Evolutionary conservation across 2,329 filamentous ascomycete genomes (phyloP).

Genomic region (Aspergillus sclerotialis): DNA sequence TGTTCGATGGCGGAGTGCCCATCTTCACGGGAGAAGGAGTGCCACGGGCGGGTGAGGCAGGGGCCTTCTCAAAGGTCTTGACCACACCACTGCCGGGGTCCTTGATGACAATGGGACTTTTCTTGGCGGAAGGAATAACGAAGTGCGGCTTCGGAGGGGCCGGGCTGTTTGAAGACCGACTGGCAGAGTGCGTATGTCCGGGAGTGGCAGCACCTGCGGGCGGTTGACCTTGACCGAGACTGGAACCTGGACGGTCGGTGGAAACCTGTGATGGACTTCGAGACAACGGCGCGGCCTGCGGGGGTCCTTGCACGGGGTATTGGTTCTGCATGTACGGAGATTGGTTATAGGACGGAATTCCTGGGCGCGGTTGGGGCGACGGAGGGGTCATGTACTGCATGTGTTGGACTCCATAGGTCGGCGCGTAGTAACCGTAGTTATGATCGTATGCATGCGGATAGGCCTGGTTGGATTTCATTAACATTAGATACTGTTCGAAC

Average conservation of each 20-base stretch:
- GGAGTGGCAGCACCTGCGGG: slow-evolving; percentile 45
- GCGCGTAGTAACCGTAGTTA: slow-evolving; percentile 37
- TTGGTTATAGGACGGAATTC: slow-evolving; percentile 44
- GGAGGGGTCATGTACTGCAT: slow-evolving; percentile 37
- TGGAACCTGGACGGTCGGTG: slow-evolving; percentile 57
- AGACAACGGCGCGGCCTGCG: slow-evolving; percentile 65
- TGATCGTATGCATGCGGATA: slow-evolving; percentile 51
- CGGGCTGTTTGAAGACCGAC: slow-evolving; percentile 48
- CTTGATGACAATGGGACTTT: slow-evolving; percentile 75
- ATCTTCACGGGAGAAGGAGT: slow-evolving; percentile 52
- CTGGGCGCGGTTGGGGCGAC: slow-evolving; percentile 41
- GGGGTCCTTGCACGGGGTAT: slow-evolving; percentile 43
- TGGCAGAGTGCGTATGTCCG: slow-evolving; percentile 44
- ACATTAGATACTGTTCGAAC: slow-evolving; percentile 67
- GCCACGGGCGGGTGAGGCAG: slow-evolving; percentile 52
- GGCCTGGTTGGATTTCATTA: slow-evolving; percentile 54
- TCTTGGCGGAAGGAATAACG: slow-evolving; percentile 58
- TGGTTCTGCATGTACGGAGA: slow-evolving; percentile 45
- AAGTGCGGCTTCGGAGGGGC: slow-evolving; percentile 58
- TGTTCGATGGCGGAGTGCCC: slow-evolving; percentile 56
- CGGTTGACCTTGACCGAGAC: slow-evolving; percentile 51
- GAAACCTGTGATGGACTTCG: slow-evolving; percentile 75
- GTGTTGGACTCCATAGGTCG: slow-evolving; percentile 33
- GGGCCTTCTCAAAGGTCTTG: slow-evolving; percentile 62
- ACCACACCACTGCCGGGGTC: slow-evolving; percentile 72